Evolutionary conservation across 208 protist genomes (phyloP).

Genomic region (Crithidia expoeki): DNA sequence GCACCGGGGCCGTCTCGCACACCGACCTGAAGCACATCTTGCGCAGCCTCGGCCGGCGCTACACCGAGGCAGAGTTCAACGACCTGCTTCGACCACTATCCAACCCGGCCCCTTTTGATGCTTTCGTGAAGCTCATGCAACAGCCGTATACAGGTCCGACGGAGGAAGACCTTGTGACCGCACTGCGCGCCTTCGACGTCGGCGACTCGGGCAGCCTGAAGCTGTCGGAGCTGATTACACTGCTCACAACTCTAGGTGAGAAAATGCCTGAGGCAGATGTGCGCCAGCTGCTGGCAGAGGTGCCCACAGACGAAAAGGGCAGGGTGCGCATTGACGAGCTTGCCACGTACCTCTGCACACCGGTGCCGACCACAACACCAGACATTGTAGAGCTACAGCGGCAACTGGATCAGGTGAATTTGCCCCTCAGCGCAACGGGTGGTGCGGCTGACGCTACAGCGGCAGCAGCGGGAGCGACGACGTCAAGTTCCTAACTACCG

Average conservation of each 20-base stretch:
- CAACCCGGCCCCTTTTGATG: conserved; percentile 64
- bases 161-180: conserved; percentile 84
- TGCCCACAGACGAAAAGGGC: conserved; percentile 75
- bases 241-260: conserved; percentile 87
- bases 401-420: conserved; percentile 49
- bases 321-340: conserved; percentile 85
- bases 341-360: conserved; percentile 80
- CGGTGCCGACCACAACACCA: conserved; percentile 83
- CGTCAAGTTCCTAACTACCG: neutral
- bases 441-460: neutral
- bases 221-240: conserved; percentile 80
- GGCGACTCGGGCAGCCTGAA: conserved; percentile 70
- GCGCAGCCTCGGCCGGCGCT: conserved; percentile 83
- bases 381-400: conserved; percentile 88
- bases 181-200: conserved; percentile 85
- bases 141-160: conserved; percentile 88
- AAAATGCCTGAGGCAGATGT: conserved; percentile 90
- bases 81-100: conserved; percentile 65
- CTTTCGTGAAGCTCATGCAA: conserved; percentile 85
- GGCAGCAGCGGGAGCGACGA: neutral
- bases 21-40: conserved; percentile 89
- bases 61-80: conserved; percentile 91
- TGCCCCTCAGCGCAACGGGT: neutral
- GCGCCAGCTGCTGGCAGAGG: conserved; percentile 80
- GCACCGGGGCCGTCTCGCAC: conserved; percentile 68